Percentiles rank a stretch among this genome's conserved stretches.
These are phyloP conservation scores for Cucurbita argyrosperma DNA, from an alignment of 306 rosid species.

Conservation along the genomic window DNA sequence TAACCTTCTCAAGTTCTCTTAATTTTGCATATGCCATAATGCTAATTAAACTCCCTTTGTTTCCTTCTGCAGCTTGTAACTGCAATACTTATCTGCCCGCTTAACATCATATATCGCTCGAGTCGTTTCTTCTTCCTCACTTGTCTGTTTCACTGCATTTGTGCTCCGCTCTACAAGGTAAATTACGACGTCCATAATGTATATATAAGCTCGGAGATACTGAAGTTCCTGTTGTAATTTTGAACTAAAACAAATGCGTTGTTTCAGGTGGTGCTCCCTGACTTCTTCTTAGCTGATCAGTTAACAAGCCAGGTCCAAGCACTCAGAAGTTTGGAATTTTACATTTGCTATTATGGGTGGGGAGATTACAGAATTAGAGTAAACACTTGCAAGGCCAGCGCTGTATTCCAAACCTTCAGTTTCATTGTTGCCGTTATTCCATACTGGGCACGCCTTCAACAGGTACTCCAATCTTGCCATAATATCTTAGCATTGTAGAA, in stretches of 20 bases:
- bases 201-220: neutral
- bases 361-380: constrained; percentile 38
- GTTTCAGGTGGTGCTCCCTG: constrained; percentile 49
- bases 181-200: neutral
- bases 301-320: constrained; percentile 72
- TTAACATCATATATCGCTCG: constrained; percentile 42
- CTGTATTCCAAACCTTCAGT: constrained; percentile 23
- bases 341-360: constrained; percentile 57
- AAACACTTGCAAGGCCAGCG: constrained; percentile 15
- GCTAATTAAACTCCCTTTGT: neutral
- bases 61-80: constrained; percentile 20
- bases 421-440: constrained; percentile 40
- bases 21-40: neutral
- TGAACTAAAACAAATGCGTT: neutral
- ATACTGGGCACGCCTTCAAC: constrained; percentile 46
- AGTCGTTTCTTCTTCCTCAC: constrained; percentile 51
- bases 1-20: neutral
- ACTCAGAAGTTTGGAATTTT: constrained; percentile 46
- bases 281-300: constrained; percentile 68
- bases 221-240: neutral
- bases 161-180: constrained; percentile 60
- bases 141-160: constrained; percentile 34
- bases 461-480: constrained; percentile 16
- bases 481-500: neutral
- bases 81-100: constrained; percentile 30